Evolutionary conservation across 2,329 filamentous ascomycete genomes (phyloP).

Genomic region (Ophiosphaerella narmari): DNA sequence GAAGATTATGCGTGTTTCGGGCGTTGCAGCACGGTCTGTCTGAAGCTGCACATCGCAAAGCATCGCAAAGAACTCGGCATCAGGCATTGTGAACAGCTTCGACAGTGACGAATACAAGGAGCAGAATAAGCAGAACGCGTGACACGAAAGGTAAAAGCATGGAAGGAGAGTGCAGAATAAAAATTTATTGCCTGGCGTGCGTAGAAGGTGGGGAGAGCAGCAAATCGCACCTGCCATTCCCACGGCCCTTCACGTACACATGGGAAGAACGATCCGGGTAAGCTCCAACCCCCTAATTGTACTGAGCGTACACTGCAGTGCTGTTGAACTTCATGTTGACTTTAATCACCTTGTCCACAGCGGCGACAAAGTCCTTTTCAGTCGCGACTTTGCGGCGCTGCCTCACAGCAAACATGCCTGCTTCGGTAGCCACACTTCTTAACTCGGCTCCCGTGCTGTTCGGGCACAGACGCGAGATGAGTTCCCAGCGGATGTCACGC

Average conservation of each 20-base stretch:
- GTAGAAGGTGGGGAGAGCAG: conserved; percentile 3
- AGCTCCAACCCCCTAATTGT: conserved; percentile 70
- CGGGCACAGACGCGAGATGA: conserved; percentile 94
- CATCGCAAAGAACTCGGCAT: too few species aligned
- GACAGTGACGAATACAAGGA: too few species aligned
- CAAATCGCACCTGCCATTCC: conserved; percentile 1
- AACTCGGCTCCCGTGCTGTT: conserved; percentile 97
- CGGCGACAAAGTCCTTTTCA: conserved; percentile 97
- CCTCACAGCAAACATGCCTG: conserved; percentile 97
- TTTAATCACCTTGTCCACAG: conserved; percentile 99
- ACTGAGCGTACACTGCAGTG: conserved; percentile 97
- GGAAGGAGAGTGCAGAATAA: too few species aligned
- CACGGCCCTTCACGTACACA: not conserved
- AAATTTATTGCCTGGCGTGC: not conserved
- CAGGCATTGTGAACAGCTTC: too few species aligned
- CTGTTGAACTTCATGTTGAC: conserved; percentile 99
- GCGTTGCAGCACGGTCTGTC: too few species aligned
- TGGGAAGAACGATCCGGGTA: not conserved
- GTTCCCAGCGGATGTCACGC: conserved; percentile 97
- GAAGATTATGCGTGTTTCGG: too few species aligned
- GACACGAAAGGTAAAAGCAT: too few species aligned
- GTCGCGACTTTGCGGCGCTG: conserved; percentile 95
- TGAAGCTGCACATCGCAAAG: too few species aligned
- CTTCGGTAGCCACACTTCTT: conserved; percentile 95
- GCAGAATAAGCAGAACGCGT: too few species aligned